phyloP scores from a whole-genome alignment of 2,329 filamentous ascomycete genomes.

The Incumbomyces lentus region DNA sequence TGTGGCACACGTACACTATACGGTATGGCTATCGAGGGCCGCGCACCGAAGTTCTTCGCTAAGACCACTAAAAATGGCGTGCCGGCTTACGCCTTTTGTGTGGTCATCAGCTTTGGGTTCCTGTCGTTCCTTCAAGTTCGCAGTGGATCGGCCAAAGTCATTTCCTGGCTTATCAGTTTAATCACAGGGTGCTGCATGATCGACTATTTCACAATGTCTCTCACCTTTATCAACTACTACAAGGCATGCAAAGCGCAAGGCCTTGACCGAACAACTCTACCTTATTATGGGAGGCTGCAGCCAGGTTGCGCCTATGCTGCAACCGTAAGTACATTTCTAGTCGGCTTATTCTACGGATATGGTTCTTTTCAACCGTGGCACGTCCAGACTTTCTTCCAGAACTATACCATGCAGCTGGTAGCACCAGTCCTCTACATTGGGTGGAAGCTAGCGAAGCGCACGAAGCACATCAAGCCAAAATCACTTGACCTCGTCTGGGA shows the following conservation, averaged over 20 bases:
- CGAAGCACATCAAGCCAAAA: slow-evolving; percentile 41
- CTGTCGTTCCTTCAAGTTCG: slow-evolving; percentile 64
- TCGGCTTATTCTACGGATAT: slow-evolving; percentile 33
- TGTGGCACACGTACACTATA: slow-evolving; percentile 54
- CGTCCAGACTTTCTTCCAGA: slow-evolving; percentile 36
- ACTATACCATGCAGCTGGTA: slow-evolving; percentile 49
- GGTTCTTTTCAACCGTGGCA: slow-evolving; percentile 38
- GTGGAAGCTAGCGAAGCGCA: slow-evolving; percentile 56
- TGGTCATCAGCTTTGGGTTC: slow-evolving; percentile 55
- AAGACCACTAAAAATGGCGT: slow-evolving; percentile 52
- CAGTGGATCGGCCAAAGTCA: slow-evolving; percentile 50
- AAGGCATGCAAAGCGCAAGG: slow-evolving; percentile 57
- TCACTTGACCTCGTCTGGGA: slow-evolving; percentile 55
- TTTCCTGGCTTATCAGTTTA: slow-evolving; percentile 33
- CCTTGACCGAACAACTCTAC: slow-evolving; percentile 53
- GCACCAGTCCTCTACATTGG: slow-evolving; percentile 44
- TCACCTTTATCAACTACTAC: slow-evolving; percentile 60
- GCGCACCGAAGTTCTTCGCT: slow-evolving; percentile 36
- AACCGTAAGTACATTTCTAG: slow-evolving; percentile 34
- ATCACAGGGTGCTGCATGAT: slow-evolving; percentile 41
- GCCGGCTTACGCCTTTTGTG: slow-evolving; percentile 56
- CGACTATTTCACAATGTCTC: slow-evolving; percentile 57
- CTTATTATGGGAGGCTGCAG: slow-evolving; percentile 57
- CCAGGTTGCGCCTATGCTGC: slow-evolving; percentile 30
- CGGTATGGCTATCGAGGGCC: slow-evolving; percentile 42